These are phyloP conservation scores for Musa troglodytarum DNA, from an alignment of 176 grass and related monocot genomes.

Conservation along the genomic window DNA sequence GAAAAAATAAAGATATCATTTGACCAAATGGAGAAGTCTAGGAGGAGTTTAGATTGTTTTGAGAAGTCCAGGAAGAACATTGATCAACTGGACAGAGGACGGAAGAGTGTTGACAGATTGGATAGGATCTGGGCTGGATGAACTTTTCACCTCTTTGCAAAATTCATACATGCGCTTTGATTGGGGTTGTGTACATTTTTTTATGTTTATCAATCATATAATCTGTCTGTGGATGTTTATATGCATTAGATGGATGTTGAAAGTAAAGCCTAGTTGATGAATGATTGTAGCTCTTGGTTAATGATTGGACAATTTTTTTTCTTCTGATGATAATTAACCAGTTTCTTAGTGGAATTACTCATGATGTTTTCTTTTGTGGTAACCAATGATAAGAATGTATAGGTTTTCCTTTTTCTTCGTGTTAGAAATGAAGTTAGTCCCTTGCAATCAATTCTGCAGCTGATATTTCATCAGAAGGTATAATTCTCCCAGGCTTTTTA, in stretches of 20 bases:
- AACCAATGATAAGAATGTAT: background rate
- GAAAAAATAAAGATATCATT: conserved; percentile 62
- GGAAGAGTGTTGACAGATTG: conserved; percentile 85
- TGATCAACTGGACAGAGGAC: conserved; percentile 55
- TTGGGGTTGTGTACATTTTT: conserved; percentile 29
- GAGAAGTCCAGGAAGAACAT: conserved; percentile 56
- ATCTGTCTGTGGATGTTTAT: conserved; percentile 24
- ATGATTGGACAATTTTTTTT: background rate
- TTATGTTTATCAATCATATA: conserved; percentile 25
- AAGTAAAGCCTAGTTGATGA: background rate
- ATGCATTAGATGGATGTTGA: conserved; percentile 8
- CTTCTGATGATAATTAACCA: background rate
- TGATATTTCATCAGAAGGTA: background rate
- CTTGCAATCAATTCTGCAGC: background rate
- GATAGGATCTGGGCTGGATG: conserved; percentile 80
- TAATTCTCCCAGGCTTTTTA: background rate
- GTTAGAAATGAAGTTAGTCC: background rate
- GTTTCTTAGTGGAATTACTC: background rate
- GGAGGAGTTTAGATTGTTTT: conserved; percentile 70
- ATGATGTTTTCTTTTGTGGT: background rate
- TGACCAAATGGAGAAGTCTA: conserved; percentile 73
- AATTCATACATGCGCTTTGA: conserved; percentile 36
- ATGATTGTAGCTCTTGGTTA: background rate
- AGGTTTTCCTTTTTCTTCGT: background rate
- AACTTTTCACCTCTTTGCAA: conserved; percentile 30